These are phyloP conservation scores for Phytophthora pistaciae DNA, from an alignment of 352 stramenopile species.

Conservation along the genomic window DNA sequence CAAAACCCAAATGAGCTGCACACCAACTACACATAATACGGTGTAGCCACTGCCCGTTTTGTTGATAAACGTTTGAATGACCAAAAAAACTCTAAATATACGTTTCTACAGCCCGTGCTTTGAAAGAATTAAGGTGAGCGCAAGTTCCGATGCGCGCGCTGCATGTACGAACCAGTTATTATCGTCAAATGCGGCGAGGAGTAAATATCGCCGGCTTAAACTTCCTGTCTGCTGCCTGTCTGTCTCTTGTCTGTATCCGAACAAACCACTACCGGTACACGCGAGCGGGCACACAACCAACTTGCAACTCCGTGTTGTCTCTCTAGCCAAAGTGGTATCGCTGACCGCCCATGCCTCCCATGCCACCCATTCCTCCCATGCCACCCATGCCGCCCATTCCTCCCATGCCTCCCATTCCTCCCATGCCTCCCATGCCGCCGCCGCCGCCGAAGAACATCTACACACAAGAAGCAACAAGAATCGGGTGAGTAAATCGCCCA, in stretches of 20 bases:
- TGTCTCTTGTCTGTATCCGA: constrained; percentile 29
- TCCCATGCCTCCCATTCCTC: constrained; percentile 61
- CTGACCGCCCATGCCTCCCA: constrained; percentile 64
- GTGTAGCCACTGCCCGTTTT: too few relatives aligned
- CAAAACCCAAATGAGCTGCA: too few relatives aligned
- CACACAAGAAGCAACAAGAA: not conserved
- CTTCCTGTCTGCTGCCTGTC: constrained; percentile 24
- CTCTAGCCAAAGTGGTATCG: constrained; percentile 87
- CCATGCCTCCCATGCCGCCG: constrained; percentile 51
- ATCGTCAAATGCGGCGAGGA: constrained; percentile 31
- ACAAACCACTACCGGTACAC: constrained; percentile 23
- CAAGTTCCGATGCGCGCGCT: constrained; percentile 20
- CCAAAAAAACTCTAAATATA: too few relatives aligned
- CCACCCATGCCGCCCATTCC: constrained; percentile 63
- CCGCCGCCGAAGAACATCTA: constrained; percentile 87
- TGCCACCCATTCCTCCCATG: constrained; percentile 55
- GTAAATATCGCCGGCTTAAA: constrained; percentile 29
- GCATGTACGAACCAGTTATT: constrained; percentile 41
- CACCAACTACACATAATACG: too few relatives aligned
- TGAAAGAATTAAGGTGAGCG: constrained; percentile 1
- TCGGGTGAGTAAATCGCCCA: not conserved
- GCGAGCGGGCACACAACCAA: constrained; percentile 22
- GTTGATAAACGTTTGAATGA: too few relatives aligned
- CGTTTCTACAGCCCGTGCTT: too few relatives aligned
- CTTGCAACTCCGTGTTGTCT: constrained; percentile 19